A percentile compares a stretch with the other conserved stretches of the same genome.
These are phyloP conservation scores for Suhomyces sp. DNA, from an alignment of 805 yeast genomes.

Conservation along the genomic window DNA sequence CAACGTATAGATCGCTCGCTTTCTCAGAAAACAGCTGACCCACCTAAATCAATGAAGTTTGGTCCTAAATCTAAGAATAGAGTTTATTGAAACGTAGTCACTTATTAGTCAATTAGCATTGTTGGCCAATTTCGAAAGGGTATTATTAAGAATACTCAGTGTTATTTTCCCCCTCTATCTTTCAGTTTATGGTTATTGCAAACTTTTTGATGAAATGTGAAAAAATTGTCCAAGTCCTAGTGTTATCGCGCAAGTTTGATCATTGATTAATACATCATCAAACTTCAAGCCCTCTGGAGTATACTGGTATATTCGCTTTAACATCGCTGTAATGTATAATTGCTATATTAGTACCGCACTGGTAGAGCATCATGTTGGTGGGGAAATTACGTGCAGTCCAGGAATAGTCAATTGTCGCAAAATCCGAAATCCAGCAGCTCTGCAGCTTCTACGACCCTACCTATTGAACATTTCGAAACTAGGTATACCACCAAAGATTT, in stretches of 20 bases:
- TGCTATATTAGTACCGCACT: too few relatives aligned
- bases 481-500: not conserved
- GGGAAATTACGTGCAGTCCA: not conserved
- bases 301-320: not conserved
- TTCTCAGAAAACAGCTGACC: not conserved
- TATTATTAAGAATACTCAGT: too few relatives aligned
- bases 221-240: not conserved
- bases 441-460: not conserved
- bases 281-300: not conserved
- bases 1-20: not conserved
- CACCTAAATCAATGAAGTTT: not conserved
- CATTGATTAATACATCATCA: not conserved
- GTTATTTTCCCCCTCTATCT: too few relatives aligned
- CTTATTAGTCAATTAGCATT: too few relatives aligned
- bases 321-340: too few relatives aligned
- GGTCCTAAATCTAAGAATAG: too few relatives aligned
- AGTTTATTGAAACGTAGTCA: not conserved
- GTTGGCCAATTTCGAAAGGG: too few relatives aligned
- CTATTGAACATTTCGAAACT: not conserved
- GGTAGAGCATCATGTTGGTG: not conserved
- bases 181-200: not conserved
- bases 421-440: not conserved
- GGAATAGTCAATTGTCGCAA: not conserved
- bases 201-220: not conserved
- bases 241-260: too few relatives aligned